These are phyloP conservation scores for Ampelomyces quisqualis DNA, from an alignment of 2,329 filamentous ascomycete genomes.

Conservation along the genomic window DNA sequence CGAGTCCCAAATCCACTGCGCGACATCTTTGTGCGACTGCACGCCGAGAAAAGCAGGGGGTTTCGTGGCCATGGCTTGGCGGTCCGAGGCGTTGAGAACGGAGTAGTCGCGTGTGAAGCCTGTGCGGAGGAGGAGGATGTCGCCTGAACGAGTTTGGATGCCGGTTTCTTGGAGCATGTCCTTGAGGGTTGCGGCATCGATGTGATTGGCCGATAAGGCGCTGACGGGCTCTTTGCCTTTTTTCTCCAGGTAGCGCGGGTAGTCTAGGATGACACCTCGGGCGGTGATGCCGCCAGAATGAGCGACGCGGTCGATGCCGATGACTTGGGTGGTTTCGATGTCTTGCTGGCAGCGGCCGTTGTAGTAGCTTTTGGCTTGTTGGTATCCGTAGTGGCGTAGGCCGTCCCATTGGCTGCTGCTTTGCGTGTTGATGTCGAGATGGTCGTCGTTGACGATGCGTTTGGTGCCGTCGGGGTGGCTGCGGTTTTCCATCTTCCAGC, in stretches of 20 bases:
- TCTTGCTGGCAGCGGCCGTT: slow-evolving; percentile 46
- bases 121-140: slow-evolving; percentile 34
- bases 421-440: slow-evolving; percentile 44
- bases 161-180: slow-evolving; percentile 40
- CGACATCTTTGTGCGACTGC: slow-evolving; percentile 37
- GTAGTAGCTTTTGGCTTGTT: slow-evolving; percentile 46
- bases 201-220: slow-evolving; percentile 25
- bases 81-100: slow-evolving; percentile 19
- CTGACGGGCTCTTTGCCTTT: slow-evolving; percentile 22
- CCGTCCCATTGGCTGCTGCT: slow-evolving; percentile 45
- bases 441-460: slow-evolving; percentile 42
- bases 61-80: slow-evolving; percentile 30
- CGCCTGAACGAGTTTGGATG: slow-evolving; percentile 36
- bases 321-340: slow-evolving; percentile 38
- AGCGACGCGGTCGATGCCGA: slow-evolving; percentile 47
- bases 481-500: slow-evolving; percentile 32
- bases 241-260: slow-evolving; percentile 29
- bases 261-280: slow-evolving; percentile 36
- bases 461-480: slow-evolving; percentile 31
- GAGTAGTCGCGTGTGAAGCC: slow-evolving; percentile 44
- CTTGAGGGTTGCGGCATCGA: slow-evolving; percentile 25
- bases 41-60: slow-evolving; percentile 45
- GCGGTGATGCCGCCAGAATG: slow-evolving; percentile 34
- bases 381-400: slow-evolving; percentile 47
- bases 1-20: slow-evolving; percentile 51